phyloP scores from a whole-genome alignment of 2,329 filamentous ascomycete genomes.

The Claviceps maximensis region DNA sequence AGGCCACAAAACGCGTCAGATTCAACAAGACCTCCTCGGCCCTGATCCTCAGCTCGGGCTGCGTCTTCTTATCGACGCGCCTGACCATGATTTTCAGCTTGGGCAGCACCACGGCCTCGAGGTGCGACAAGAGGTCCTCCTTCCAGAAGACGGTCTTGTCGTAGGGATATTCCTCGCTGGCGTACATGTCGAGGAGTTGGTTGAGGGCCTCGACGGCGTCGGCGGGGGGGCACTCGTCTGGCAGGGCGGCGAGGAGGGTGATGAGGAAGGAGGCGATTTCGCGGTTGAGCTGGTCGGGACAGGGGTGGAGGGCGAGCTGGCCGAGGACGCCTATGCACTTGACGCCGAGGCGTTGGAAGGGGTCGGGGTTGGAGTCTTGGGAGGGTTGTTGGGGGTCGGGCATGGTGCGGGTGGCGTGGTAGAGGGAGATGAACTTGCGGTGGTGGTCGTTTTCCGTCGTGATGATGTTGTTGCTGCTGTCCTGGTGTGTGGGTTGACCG shows the following conservation, averaged over 20 bases:
- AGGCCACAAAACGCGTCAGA: constrained; percentile 46
- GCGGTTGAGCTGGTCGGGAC: constrained; percentile 40
- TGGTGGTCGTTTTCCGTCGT: constrained; percentile 42
- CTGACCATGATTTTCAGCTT: constrained; percentile 45
- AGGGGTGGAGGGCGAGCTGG: constrained; percentile 44
- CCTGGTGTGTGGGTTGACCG: constrained; percentile 29
- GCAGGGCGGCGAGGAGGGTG: constrained; percentile 36
- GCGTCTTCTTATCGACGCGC: constrained; percentile 45
- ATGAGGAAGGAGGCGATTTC: constrained; percentile 52
- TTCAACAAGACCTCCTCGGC: constrained; percentile 51
- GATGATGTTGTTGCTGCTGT: constrained; percentile 14
- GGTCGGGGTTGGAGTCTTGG: too few species aligned
- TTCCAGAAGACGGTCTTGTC: constrained; percentile 53
- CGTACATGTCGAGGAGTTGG: constrained; percentile 55
- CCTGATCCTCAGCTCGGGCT: constrained; percentile 41
- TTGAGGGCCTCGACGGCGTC: constrained; percentile 52
- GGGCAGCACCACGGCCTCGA: constrained; percentile 38
- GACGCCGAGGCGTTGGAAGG: constrained; percentile 49
- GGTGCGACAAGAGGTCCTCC: constrained; percentile 43
- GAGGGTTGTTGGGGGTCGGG: constrained; percentile 11
- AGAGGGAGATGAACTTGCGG: constrained; percentile 50
- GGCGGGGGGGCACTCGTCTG: constrained; percentile 38
- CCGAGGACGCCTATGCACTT: constrained; percentile 56
- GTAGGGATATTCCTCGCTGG: constrained; percentile 42
- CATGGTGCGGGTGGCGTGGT: constrained; percentile 41